A percentile compares a stretch with the other conserved stretches of the same genome.
Evolutionary conservation across 345 rosid genomes (phyloP).

Genomic region (Syzygium aromaticum): DNA sequence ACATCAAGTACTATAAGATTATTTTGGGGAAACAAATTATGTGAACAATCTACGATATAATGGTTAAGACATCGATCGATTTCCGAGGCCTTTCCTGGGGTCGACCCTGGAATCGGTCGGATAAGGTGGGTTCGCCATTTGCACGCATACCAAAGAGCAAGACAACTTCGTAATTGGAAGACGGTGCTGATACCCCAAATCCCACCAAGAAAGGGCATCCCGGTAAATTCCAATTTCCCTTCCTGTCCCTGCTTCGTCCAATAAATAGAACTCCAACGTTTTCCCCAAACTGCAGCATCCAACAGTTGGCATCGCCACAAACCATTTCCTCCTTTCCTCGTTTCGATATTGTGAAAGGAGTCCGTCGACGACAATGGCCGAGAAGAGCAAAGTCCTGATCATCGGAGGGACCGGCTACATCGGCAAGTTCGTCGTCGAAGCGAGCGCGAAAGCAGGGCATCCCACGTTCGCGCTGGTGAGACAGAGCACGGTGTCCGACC

Average conservation of each 20-base stretch:
- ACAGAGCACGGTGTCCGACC: constrained; percentile 39
- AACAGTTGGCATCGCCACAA: neutral
- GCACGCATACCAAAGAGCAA: neutral
- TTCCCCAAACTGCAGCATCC: neutral
- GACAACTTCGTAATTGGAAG: neutral
- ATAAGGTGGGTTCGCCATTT: neutral
- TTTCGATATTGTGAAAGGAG: neutral
- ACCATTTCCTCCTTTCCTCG: neutral
- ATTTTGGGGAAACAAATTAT: neutral
- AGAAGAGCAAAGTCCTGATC: constrained; percentile 55
- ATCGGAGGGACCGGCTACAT: constrained; percentile 75
- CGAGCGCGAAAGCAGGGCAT: constrained; percentile 45
- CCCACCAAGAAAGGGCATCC: neutral
- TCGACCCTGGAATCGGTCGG: neutral
- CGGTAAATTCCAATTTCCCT: neutral
- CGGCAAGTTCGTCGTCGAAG: constrained; percentile 62
- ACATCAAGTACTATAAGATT: neutral
- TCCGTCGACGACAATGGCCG: constrained; percentile 29
- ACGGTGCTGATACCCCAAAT: neutral
- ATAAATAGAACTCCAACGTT: neutral
- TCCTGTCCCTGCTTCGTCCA: neutral
- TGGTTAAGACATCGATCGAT: neutral
- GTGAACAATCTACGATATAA: neutral
- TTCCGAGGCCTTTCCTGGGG: neutral
- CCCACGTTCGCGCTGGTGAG: constrained; percentile 59